Base-by-base conservation (phyloP, 2,329 filamentous ascomycete species). In the Aspergillus fructus region DNA sequence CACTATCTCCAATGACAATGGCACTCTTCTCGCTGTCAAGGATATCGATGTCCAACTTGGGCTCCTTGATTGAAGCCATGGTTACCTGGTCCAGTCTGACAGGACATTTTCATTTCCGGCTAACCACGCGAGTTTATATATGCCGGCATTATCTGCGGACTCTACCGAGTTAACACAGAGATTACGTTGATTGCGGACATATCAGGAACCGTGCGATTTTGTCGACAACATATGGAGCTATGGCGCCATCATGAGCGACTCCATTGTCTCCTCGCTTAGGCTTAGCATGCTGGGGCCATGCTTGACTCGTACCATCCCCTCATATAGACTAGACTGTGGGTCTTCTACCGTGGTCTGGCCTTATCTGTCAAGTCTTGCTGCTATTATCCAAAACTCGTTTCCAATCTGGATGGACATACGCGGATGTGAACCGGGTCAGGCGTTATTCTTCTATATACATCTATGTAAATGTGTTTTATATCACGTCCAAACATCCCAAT, bases 401-500 rank as follows among this genome's bases (percentile, higher is more conserved):
- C 9, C 8, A 11, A 4, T 11, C 4, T 11, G 27, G 27, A 30
- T 30, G 9, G 27, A 11, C 27, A 9, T 30, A 30, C 27, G 3
- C 27, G 9, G 27, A 30, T 4, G 9, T 30, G 1, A 30, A 30
- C 3, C 8, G 27, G 8, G 4, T 9, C 27, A 30, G 9, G 9
- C 9, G 4, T 30, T 30, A 11, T 30, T 30, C 8, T 30, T 30
- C 27, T 30, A 30, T 30, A 11, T 30, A 30, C 9, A 30, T 30
- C 8, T 12, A 30, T 30, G 9, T 9, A 30, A 9, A 30, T 23
- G 8, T 49, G 37, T 11, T 12, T 2, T 49, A 13, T 15, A n/a
- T 34, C 24, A 53, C n/a, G 51, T 37, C 30, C 51, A 47, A 17
- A 33, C 58, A 48, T 66, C 59, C 64, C 63, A 67, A 4, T 53